Percentiles rank a stretch among this genome's conserved stretches.
Evolutionary conservation across 2,329 filamentous ascomycete genomes (phyloP).

Genomic region (Hysterium pulicare): DNA sequence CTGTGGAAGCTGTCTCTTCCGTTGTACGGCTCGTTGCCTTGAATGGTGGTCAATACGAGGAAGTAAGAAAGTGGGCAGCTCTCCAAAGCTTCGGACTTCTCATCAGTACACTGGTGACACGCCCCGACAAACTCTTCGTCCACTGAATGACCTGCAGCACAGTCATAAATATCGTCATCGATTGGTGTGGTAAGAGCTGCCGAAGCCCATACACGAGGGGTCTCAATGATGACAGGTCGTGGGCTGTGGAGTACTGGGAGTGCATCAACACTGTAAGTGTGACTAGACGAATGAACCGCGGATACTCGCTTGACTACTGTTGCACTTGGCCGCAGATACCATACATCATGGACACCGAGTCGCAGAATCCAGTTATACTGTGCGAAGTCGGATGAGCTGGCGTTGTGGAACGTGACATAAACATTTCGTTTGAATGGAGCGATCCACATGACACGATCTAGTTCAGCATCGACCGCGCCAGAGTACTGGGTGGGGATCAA

Average conservation of each 20-base stretch:
- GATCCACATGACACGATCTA: constrained; percentile 14
- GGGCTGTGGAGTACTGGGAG: constrained; percentile 13
- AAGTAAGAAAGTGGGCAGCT: constrained; percentile 21
- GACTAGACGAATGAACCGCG: constrained; percentile 4
- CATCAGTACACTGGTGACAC: constrained; percentile 25
- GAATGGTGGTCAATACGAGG: constrained; percentile 23
- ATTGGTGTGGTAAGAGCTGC: constrained; percentile 25
- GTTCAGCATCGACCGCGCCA: neutral
- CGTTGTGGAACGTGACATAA: constrained; percentile 19
- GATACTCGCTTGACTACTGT: constrained; percentile 12
- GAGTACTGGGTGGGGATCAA: neutral
- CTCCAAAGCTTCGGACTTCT: constrained; percentile 24
- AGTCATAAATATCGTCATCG: constrained; percentile 24
- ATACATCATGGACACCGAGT: constrained; percentile 20
- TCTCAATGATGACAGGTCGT: constrained; percentile 18
- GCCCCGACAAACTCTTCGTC: constrained; percentile 13
- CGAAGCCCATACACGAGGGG: constrained; percentile 27
- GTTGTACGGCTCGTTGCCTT: constrained; percentile 12
- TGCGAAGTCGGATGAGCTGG: constrained; percentile 22
- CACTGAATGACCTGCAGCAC: constrained; percentile 13
- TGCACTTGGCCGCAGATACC: constrained; percentile 19
- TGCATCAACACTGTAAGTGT: too few relatives aligned
- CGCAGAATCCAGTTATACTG: constrained; percentile 28
- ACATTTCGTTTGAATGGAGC: constrained; percentile 24
- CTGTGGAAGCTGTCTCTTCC: constrained; percentile 7